Evolutionary conservation across 1,139 yeast genomes (phyloP), one percentile per base, ranked within the genome.

Genomic region (Meyerozyma smithsonii): DNA sequence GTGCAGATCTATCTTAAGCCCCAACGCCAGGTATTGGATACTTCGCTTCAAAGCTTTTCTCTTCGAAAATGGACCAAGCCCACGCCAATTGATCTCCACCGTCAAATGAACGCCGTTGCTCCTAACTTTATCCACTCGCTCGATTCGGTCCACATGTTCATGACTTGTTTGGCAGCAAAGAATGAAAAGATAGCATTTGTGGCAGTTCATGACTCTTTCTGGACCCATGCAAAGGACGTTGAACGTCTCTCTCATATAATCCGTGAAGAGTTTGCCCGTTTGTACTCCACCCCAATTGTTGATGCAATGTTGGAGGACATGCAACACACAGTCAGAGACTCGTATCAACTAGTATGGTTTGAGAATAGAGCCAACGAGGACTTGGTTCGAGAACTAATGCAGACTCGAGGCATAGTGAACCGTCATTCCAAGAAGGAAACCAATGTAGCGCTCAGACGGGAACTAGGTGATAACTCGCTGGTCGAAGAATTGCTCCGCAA

Each of bases 91-190:
- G 60, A 66, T 45, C 38, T 45, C n/a, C 38, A 46, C 28, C 66
- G 62, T 41, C 74, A 69, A 43, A 28, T 59, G 37, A 64, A 62
- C 45, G 74, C 64, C 3, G 56, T 71, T 6, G 73, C 76, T 0
- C 75, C 77, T 2, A 71, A 71, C 44, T 71, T 64, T 45, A 65
- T 71, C 37, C 77, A 71, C 47, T 69, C 74, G 4, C 43, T 70
- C 11, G 76, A 70, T 45, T 62, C 75, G 0, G 52, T 61, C 1
- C 76, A 70, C 46, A 56, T 70, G 61, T 46, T 58, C 25, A 59
- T 69, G 64, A 66, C 74, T 0, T 56, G 66, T 26, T 39, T 57
- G 19, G 58, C 54, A 3, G 61, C 66, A 3, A 34, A 44, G 12
- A 28, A 43, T 4, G 37, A 41, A 1, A 44, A 46, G 0, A 46